Evolutionary conservation across 108 stramenopile species (phyloP).

Genomic region (Cyclotella baltica): DNA sequence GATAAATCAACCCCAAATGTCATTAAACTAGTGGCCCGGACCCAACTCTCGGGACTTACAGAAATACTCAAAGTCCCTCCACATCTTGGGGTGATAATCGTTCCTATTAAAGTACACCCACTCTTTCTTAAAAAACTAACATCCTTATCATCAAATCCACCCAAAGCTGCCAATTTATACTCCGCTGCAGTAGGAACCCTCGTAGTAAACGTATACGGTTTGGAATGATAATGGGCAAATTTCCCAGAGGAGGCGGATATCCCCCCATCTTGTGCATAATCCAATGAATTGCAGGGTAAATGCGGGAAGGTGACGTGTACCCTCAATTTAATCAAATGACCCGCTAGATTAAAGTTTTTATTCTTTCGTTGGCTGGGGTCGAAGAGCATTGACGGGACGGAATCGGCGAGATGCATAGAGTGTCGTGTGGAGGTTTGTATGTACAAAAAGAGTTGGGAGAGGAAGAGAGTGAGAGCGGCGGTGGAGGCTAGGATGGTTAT

Average conservation of each 20-base stretch:
- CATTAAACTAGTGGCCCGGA: constrained; percentile 29
- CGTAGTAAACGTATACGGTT: constrained; percentile 39
- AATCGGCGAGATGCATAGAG: constrained; percentile 72
- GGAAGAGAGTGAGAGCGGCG: constrained; percentile 63
- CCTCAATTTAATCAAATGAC: constrained; percentile 52
- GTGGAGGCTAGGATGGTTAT: constrained; percentile 76
- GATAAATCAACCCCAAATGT: constrained; percentile 32
- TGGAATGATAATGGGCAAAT: constrained; percentile 45
- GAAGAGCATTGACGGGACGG: constrained; percentile 52
- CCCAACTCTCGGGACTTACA: constrained; percentile 46
- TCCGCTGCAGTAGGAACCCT: constrained; percentile 38
- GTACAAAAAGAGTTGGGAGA: constrained; percentile 74
- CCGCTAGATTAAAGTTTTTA: constrained; percentile 17
- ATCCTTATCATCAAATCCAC: background rate
- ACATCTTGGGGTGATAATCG: constrained; percentile 40
- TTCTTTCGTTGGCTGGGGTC: constrained; percentile 28
- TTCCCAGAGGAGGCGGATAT: constrained; percentile 32
- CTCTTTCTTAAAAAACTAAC: background rate
- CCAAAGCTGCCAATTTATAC: constrained; percentile 30
- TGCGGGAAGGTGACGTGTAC: constrained; percentile 83
- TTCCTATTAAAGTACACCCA: constrained; percentile 49
- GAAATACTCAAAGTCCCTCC: constrained; percentile 30
- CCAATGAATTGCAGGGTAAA: constrained; percentile 62
- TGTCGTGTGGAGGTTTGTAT: constrained; percentile 61
- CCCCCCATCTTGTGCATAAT: constrained; percentile 67